Conservation (phyloP, 2,329 filamentous ascomycete species). For the Penicillium expansum region DNA sequence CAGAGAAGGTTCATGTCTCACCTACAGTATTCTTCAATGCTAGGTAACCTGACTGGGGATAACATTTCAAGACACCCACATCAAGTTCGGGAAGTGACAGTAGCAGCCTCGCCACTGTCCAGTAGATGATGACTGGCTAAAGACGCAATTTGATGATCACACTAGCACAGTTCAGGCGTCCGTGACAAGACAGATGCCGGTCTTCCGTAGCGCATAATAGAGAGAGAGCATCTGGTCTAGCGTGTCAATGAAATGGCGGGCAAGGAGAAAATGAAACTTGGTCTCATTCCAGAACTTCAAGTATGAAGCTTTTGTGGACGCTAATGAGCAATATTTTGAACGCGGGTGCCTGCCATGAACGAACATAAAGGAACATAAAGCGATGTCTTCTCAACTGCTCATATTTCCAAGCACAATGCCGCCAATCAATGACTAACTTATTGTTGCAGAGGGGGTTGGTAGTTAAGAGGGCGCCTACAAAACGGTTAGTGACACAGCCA, state of each 20-base stretch:
- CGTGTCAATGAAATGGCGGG: conserved; percentile 7
- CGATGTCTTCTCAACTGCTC: conserved; percentile 6
- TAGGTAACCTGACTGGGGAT: conserved; percentile 15
- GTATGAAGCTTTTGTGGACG: conserved; percentile 26
- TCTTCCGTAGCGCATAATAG: conserved; percentile 4
- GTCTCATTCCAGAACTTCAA: conserved; percentile 32
- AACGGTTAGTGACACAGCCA: conserved; percentile 19
- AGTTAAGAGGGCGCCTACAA: conserved; percentile 75
- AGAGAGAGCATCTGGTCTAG: conserved; percentile 11
- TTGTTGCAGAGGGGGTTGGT: conserved; percentile 62
- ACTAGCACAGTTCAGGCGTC: background rate
- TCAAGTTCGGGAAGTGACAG: conserved; percentile 58
- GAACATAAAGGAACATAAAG: conserved; percentile 1
- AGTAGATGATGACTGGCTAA: conserved; percentile 83
- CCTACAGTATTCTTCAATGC: conserved; percentile 86
- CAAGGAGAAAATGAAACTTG: conserved; percentile 17
- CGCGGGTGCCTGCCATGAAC: conserved; percentile 19
- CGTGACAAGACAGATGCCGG: background rate
- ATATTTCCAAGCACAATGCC: conserved; percentile 11
- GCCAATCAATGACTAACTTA: conserved; percentile 21
- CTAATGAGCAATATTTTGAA: conserved; percentile 21
- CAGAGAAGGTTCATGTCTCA: conserved; percentile 83
- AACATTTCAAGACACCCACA: conserved; percentile 23
- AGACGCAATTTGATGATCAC: conserved; percentile 52
- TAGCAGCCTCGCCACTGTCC: conserved; percentile 71